Evolutionary conservation across 805 yeast species (phyloP), one percentile per base, ranked within the genome.

Genomic region (Hanseniaspora occidentalis): DNA sequence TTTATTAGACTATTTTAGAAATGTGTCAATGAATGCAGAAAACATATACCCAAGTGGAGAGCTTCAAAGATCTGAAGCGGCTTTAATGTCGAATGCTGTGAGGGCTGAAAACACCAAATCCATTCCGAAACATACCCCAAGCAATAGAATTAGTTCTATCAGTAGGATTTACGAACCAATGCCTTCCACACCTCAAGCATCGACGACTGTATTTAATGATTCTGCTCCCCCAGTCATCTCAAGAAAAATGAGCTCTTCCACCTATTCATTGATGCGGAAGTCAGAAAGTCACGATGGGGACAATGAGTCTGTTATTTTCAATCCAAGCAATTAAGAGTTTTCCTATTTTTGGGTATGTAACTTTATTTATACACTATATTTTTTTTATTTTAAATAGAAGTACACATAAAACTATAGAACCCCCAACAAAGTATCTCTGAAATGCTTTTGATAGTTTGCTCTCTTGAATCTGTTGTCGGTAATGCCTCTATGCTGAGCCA

Each of bases 361-460:
- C n/a, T n/a, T n/a, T n/a, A n/a, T n/a, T n/a, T n/a, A n/a, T n/a
- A n/a, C n/a, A n/a, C n/a, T n/a, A n/a, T 25, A 4, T 13, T 25
- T 4, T 8, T 14, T 25, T 25, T 25, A 7, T 4, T 25, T 25
- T 8, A 25, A 25, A 25, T 25, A 25, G 4, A 29, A 29, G 17
- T 4, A 4, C 16, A 4, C 16, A 6, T 16, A 6, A 29, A 5
- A n/a, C 17, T 16, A 29, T 16, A 29, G 16, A 29, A 29, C 33
- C 13, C 33, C 33, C 36, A 84, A 65, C 49, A 83, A 60, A 53
- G 75, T 79, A 56, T 85, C 95, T 56, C 94, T 72, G 67, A 61
- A 84, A 56, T 92, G 95, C 23, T 76, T 74, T 69, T 89, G 95
- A 69, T 76, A 72, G 61, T 89, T 92, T 57, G 77, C 66, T 56